Conservation (phyloP, 148 eudicot species). For the Pouteria glomerata region DNA sequence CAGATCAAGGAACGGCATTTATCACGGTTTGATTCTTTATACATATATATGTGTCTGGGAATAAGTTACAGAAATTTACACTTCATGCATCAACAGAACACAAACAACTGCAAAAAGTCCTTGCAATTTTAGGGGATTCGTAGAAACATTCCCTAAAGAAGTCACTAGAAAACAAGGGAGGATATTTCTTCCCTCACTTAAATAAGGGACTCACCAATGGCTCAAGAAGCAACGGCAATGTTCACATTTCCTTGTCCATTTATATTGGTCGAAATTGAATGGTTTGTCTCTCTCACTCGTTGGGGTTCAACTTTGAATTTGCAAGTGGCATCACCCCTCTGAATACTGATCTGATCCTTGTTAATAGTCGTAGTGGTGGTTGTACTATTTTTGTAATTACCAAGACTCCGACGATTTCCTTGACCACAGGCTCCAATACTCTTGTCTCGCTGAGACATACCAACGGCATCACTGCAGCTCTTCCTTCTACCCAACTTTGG, state of each 20-base stretch:
- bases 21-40: conserved; percentile 4
- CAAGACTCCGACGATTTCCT: conserved; percentile 43
- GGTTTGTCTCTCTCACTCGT: conserved; percentile 18
- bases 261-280: conserved; percentile 14
- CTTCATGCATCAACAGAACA: conserved; percentile 15
- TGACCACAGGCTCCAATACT: conserved; percentile 20
- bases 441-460: conserved; percentile 23
- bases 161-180: conserved; percentile 15
- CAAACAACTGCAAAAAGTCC: conserved; percentile 13
- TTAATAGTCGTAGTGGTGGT: conserved; percentile 8
- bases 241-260: conserved; percentile 26
- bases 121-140: conserved; percentile 12
- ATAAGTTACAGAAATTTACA: conserved; percentile 20
- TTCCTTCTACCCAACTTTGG: conserved; percentile 81
- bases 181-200: conserved; percentile 7
- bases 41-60: background rate
- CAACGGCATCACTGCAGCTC: conserved; percentile 49
- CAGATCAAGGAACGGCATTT: background rate
- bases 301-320: conserved; percentile 17
- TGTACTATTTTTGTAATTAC: conserved; percentile 17
- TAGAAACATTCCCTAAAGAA: conserved; percentile 16
- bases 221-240: conserved; percentile 29
- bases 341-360: conserved; percentile 3
- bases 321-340: conserved; percentile 12
- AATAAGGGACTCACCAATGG: conserved; percentile 33